These are phyloP conservation scores for Paradendryphiella salina DNA, from an alignment of 2,329 filamentous ascomycete species.

Conservation along the genomic window DNA sequence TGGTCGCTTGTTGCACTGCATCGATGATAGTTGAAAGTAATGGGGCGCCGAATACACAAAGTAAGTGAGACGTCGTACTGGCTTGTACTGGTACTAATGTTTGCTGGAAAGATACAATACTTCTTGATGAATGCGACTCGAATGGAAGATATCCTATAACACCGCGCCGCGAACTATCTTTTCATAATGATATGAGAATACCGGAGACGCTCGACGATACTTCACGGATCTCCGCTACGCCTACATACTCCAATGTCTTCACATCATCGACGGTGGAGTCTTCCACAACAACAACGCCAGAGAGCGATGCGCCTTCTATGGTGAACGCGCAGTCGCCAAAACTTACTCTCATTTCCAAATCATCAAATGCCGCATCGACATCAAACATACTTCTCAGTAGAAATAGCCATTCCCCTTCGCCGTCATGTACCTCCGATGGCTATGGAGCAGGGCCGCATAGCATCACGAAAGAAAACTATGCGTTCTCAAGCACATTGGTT, in stretches of 20 bases:
- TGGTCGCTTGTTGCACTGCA: constrained; percentile 19
- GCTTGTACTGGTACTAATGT: neutral
- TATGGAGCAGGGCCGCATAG: neutral
- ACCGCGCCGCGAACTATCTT: constrained; percentile 7
- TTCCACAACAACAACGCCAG: neutral
- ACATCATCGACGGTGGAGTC: neutral
- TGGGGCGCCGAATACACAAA: neutral
- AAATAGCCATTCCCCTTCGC: neutral
- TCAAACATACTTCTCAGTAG: neutral
- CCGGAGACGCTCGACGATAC: neutral
- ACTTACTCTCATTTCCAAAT: neutral
- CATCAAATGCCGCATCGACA: neutral
- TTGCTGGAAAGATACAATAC: neutral
- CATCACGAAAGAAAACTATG: neutral
- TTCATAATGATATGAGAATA: constrained; percentile 12
- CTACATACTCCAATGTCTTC: neutral
- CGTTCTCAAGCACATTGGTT: neutral
- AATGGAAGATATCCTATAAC: constrained; percentile 7
- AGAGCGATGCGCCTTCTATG: neutral
- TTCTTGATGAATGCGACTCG: neutral
- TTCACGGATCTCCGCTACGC: neutral
- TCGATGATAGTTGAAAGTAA: constrained; percentile 1
- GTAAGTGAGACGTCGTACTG: neutral
- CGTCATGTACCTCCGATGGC: neutral
- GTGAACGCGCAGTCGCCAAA: neutral